Evolutionary conservation across 371 early-diverging fungal species (phyloP), one percentile per base, ranked within the genome.

Genomic region (Capillidium rhysosporum): DNA sequence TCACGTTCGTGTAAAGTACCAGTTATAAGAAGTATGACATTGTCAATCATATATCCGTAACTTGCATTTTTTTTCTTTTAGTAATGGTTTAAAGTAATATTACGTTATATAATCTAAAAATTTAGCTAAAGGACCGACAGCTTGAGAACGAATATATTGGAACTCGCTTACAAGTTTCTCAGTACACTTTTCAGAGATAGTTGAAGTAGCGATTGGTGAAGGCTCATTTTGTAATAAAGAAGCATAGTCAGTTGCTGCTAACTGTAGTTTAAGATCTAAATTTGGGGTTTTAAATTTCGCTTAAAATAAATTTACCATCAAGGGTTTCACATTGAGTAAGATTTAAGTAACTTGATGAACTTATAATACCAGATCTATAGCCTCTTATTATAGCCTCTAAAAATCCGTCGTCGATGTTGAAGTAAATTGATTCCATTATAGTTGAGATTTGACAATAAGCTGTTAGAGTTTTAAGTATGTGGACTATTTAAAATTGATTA

Each of bases 11-110:
- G 97, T 29, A 98, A 73, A 14, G 97, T 96, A 14, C 97, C 98
- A 1, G 95, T 93, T 59, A 98, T 93, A 39, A 98, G 67, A 57
- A 98, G 72, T 54, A 98, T 90, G 49, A 95, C 91, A 66, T 98
- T 98, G 69, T 98, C 98, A 58, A 98, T 98, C 98, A 96, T 96
- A 64, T 96, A 98, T 40, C 80, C 83, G 62, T 94, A 93, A n/a
- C 93, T 90, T 59, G 45, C 23, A 26, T 2, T 16, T 21, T 26
- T 7, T 7, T 18, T 14, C 7, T 18, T 7, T 43, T 43, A 43
- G 43, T 18, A 43, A 43, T 1, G 24, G 20, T 2, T 18, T 4
- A 26, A 57, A 18, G 30, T 40, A 46, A 41, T 41, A 41, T 64
- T 82, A 88, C 82, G 94, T 95, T 63, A 97, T 79, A 65, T 89